Evolutionary conservation across 2,329 filamentous ascomycete genomes (phyloP).

Genomic region (Exutisphaerella laricina): DNA sequence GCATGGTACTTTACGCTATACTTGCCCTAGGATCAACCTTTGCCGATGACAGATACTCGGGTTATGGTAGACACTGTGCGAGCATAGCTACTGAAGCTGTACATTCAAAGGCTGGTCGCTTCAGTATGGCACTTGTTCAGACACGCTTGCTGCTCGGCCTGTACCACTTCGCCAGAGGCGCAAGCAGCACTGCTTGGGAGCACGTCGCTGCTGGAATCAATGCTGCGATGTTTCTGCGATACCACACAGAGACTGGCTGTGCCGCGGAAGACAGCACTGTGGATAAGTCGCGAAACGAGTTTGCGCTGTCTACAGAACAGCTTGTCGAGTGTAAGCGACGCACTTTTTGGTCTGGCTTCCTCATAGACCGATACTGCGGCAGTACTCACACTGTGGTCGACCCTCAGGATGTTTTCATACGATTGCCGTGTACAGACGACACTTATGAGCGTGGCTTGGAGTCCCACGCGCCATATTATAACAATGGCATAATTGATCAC

Average conservation of each 20-base stretch:
- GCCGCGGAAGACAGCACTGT: conserved; percentile 11
- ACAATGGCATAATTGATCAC: conserved; percentile 45
- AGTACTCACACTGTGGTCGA: conserved; percentile 52
- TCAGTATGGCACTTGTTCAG: conserved; percentile 61
- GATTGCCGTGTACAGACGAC: conserved; percentile 57
- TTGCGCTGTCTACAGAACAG: conserved; percentile 28
- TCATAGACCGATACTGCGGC: conserved; percentile 60
- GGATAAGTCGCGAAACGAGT: conserved; percentile 20
- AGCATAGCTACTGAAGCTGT: conserved; percentile 55
- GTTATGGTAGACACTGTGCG: conserved; percentile 44
- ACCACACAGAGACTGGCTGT: conserved; percentile 54
- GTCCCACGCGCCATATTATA: conserved; percentile 56
- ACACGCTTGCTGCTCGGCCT: conserved; percentile 60
- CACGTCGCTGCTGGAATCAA: conserved; percentile 58
- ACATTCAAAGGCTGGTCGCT: conserved; percentile 46
- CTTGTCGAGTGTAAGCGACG: conserved; percentile 63
- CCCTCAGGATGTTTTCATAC: conserved; percentile 60
- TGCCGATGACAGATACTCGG: conserved; percentile 42
- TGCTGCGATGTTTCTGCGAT: conserved; percentile 50
- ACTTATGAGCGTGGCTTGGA: conserved; percentile 58
- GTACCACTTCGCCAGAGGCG: conserved; percentile 59
- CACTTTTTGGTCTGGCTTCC: conserved; percentile 66
- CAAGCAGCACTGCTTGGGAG: conserved; percentile 58
- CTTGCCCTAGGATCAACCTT: conserved; percentile 55
- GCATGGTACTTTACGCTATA: conserved; percentile 57